These are phyloP conservation scores for Fonsecaea nubica DNA, from an alignment of 2,329 filamentous ascomycete genomes.

Conservation along the genomic window DNA sequence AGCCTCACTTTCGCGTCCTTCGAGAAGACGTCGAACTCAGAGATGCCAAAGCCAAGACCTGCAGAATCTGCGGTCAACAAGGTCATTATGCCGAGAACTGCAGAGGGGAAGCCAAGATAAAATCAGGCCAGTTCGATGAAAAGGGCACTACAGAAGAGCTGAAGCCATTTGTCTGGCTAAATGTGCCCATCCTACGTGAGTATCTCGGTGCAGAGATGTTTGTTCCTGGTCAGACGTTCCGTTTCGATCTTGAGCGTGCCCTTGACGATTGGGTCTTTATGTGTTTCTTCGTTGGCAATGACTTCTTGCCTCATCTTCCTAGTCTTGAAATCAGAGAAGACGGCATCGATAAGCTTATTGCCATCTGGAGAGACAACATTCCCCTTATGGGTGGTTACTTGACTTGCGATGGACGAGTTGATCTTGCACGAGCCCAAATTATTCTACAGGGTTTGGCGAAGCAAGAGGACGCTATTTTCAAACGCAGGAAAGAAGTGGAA, in stretches of 20 bases:
- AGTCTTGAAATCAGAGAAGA: constrained; percentile 96
- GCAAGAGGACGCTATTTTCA: constrained; percentile 93
- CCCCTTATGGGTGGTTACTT: constrained; percentile 93
- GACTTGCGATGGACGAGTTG: constrained; percentile 91
- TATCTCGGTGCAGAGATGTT: constrained; percentile 90
- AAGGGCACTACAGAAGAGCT: constrained; percentile 72
- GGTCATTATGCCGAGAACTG: constrained; percentile 90
- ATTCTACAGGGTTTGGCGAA: constrained; percentile 88
- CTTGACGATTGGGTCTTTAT: constrained; percentile 99
- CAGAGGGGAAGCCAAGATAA: constrained; percentile 76
- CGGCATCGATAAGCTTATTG: constrained; percentile 92
- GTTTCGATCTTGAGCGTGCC: constrained; percentile 90
- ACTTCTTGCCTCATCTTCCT: constrained; percentile 96
- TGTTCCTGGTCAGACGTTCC: constrained; percentile 81
- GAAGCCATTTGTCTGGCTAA: constrained; percentile 98
- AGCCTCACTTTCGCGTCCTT: constrained; percentile 93
- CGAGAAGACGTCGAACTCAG: constrained; percentile 97
- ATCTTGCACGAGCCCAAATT: constrained; percentile 82
- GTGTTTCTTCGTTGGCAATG: constrained; percentile 98
- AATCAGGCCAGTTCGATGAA: constrained; percentile 79
- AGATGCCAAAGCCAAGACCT: constrained; percentile 80
- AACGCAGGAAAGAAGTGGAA: constrained; percentile 81
- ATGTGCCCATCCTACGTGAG: constrained; percentile 88
- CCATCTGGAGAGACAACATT: constrained; percentile 96
- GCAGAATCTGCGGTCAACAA: constrained; percentile 87